Conservation (phyloP, 176 grass and related monocot species). For the Bolboschoenus planiculmis region DNA sequence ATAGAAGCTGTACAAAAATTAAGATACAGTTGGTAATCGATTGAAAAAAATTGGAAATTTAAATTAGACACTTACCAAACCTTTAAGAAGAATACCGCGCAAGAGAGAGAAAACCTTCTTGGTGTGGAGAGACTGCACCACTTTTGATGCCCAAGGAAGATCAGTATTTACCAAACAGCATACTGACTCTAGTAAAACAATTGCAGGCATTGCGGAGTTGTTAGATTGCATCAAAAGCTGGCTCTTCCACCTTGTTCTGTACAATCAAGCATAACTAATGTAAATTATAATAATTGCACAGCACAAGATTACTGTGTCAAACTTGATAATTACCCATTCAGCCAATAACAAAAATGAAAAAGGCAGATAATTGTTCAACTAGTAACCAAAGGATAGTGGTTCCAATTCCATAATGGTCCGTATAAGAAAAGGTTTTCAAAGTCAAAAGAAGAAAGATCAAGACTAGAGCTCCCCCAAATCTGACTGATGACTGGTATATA, state of each 20-base stretch:
- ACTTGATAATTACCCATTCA: neutral
- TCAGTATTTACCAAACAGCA: slow-evolving; percentile 74
- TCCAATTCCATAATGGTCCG: neutral
- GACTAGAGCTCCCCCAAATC: neutral
- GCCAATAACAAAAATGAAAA: neutral
- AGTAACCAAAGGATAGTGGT: neutral
- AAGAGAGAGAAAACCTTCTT: slow-evolving; percentile 73
- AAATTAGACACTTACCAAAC: slow-evolving; percentile 41
- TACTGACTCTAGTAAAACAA: slow-evolving; percentile 57
- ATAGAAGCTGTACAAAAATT: neutral
- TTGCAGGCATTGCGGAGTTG: slow-evolving; percentile 37
- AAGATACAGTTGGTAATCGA: slow-evolving; percentile 8
- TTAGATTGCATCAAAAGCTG: slow-evolving; percentile 56
- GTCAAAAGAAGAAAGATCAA: neutral
- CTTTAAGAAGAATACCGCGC: slow-evolving; percentile 52
- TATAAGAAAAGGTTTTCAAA: neutral
- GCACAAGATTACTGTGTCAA: neutral
- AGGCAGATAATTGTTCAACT: neutral
- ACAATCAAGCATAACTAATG: slow-evolving; percentile 27
- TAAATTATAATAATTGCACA: neutral
- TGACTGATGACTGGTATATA: neutral
- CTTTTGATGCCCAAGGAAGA: slow-evolving; percentile 62
- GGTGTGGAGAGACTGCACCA: slow-evolving; percentile 52
- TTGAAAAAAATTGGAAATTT: slow-evolving; percentile 5
- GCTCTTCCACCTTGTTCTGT: slow-evolving; percentile 50